Evolutionary conservation across 805 yeast species (phyloP).

Genomic region (Candida saitoana): DNA sequence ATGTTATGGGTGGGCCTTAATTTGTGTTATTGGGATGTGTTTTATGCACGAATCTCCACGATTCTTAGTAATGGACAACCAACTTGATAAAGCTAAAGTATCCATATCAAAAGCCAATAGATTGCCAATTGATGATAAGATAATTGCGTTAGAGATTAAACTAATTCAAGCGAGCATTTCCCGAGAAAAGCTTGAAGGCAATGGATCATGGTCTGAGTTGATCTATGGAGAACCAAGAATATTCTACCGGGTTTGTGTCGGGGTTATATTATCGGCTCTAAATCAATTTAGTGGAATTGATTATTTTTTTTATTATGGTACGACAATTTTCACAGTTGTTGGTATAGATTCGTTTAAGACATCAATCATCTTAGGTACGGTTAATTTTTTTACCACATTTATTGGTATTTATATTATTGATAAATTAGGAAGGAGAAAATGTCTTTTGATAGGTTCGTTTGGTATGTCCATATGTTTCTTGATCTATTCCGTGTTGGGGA

Average conservation of each 20-base stretch:
- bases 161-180: slow-evolving; percentile 56
- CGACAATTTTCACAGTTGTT: slow-evolving; percentile 49
- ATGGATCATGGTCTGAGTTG: slow-evolving; percentile 62
- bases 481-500: slow-evolving; percentile 58
- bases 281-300: slow-evolving; percentile 60
- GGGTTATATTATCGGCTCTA: slow-evolving; percentile 53
- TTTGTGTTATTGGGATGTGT: slow-evolving; percentile 48
- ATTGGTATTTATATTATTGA: slow-evolving; percentile 50
- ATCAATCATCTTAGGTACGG: slow-evolving; percentile 51
- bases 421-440: slow-evolving; percentile 43
- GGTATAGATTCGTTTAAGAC: slow-evolving; percentile 54
- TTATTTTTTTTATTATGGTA: slow-evolving; percentile 59
- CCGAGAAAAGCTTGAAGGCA: slow-evolving; percentile 58
- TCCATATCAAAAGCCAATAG: slow-evolving; percentile 58
- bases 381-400: slow-evolving; percentile 52
- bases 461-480: slow-evolving; percentile 55
- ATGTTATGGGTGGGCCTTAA: slow-evolving; percentile 48
- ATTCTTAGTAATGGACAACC: slow-evolving; percentile 49
- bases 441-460: slow-evolving; percentile 41
- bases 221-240: slow-evolving; percentile 62
- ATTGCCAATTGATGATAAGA: slow-evolving; percentile 48
- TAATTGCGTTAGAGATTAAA: slow-evolving; percentile 50
- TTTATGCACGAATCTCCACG: slow-evolving; percentile 70
- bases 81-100: slow-evolving; percentile 48
- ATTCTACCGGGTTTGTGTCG: slow-evolving; percentile 51